Conservation (phyloP, 495 filamentous ascomycete genomes). For the Amniculicola lignicola region DNA sequence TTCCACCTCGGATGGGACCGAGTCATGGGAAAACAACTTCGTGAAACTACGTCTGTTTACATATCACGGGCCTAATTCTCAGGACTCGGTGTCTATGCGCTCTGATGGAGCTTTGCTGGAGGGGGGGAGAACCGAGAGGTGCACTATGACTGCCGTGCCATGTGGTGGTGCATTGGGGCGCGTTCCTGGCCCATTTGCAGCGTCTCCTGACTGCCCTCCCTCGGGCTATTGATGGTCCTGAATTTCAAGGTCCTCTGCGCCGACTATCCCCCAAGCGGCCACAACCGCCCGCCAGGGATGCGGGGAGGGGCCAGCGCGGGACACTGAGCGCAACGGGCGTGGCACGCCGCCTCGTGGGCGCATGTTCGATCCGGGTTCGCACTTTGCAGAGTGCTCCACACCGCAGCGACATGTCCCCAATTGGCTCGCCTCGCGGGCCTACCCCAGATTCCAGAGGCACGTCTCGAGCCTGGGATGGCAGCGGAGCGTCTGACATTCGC, state of each 20-base stretch:
- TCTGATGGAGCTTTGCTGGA: too few relatives aligned
- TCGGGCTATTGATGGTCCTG: conserved; percentile 8
- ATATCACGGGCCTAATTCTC: too few relatives aligned
- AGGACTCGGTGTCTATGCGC: too few relatives aligned
- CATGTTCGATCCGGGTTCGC: conserved; percentile 5
- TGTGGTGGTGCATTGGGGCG: background rate
- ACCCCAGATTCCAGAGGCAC: conserved; percentile 27
- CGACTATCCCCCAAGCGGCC: conserved; percentile 7
- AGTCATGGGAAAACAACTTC: too few relatives aligned
- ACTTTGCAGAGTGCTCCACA: background rate
- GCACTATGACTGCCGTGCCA: background rate
- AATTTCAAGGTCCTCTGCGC: conserved; percentile 2
- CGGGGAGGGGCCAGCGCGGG: conserved; percentile 4
- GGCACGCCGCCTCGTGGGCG: background rate
- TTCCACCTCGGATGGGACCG: too few relatives aligned
- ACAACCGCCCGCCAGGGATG: background rate
- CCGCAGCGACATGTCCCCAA: background rate
- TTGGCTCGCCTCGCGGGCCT: conserved; percentile 20
- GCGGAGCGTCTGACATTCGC: conserved; percentile 8
- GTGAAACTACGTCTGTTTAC: too few relatives aligned
- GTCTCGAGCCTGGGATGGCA: conserved; percentile 4
- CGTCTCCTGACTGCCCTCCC: background rate
- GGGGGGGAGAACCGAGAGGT: too few relatives aligned
- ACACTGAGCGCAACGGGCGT: background rate
- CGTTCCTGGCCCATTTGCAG: too few relatives aligned